Conservation (phyloP, 306 rosid genomes). For the Cucurbita maxima region DNA sequence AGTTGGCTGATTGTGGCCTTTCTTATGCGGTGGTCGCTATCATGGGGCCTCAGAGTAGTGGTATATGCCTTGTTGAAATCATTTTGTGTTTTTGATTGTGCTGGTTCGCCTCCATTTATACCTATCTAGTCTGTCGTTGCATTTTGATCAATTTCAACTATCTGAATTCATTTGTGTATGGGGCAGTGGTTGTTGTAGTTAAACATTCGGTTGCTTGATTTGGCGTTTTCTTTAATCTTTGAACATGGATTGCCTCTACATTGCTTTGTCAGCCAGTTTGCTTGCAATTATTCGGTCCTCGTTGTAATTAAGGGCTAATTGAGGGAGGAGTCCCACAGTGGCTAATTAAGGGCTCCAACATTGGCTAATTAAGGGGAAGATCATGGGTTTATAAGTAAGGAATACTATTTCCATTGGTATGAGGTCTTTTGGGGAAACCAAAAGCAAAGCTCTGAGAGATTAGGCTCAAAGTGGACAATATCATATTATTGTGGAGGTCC, state of each 20-base stretch:
- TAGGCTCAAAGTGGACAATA: too few relatives aligned
- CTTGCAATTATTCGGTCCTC: background rate
- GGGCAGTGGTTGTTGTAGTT: background rate
- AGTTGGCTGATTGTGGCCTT: constrained; percentile 43
- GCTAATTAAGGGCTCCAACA: too few relatives aligned
- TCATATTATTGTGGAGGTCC: too few relatives aligned
- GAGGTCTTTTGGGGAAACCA: too few relatives aligned
- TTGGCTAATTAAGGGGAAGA: too few relatives aligned
- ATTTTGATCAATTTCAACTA: background rate
- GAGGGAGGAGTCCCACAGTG: too few relatives aligned
- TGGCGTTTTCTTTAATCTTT: background rate
- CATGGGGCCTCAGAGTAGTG: constrained; percentile 98
- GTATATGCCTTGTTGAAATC: constrained; percentile 14
- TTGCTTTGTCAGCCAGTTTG: background rate
- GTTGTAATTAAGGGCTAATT: too few relatives aligned
- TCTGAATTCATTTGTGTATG: background rate
- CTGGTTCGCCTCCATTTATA: background rate
- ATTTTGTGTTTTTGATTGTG: background rate
- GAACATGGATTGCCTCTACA: background rate
- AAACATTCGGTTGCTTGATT: background rate
- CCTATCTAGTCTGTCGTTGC: background rate
- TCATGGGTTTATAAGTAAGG: too few relatives aligned
- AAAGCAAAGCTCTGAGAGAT: too few relatives aligned
- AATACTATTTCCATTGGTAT: too few relatives aligned
- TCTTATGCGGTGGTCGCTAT: constrained; percentile 83